Conservation (phyloP, 2,329 filamentous ascomycete species). For the Tolypocladium amazonense region DNA sequence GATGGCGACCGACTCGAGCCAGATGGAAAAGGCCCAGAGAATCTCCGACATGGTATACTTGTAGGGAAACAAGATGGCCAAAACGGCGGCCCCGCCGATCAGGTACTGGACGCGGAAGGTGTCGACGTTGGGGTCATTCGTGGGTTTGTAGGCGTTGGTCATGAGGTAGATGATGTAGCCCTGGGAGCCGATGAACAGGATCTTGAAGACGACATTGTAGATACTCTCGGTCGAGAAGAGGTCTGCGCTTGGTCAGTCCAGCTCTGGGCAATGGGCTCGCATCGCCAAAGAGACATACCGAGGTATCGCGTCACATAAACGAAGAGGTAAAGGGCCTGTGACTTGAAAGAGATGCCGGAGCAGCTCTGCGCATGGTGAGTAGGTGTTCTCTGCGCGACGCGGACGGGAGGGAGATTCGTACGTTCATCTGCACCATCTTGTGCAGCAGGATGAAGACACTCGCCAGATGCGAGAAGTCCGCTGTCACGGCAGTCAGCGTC, state of each 20-base stretch:
- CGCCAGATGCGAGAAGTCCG: constrained; percentile 88
- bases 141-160: constrained; percentile 95
- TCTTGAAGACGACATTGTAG: constrained; percentile 94
- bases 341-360: constrained; percentile 97
- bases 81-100: constrained; percentile 64
- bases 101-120: constrained; percentile 97
- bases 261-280: background rate
- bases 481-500: constrained; percentile 33
- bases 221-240: constrained; percentile 74
- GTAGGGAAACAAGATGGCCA: constrained; percentile 78
- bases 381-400: background rate
- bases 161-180: constrained; percentile 96
- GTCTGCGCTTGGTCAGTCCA: constrained; percentile 38
- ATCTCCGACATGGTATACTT: constrained; percentile 77
- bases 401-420: constrained; percentile 31
- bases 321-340: constrained; percentile 85
- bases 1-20: constrained; percentile 94
- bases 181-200: constrained; percentile 84
- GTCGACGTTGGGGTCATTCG: constrained; percentile 92
- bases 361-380: constrained; percentile 59
- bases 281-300: constrained; percentile 35
- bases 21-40: constrained; percentile 95
- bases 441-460: constrained; percentile 92
- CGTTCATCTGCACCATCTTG: constrained; percentile 91
- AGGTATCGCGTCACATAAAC: constrained; percentile 94